Percentiles rank a stretch among this genome's conserved stretches.
Evolutionary conservation across 495 filamentous ascomycete genomes (phyloP).

Genomic region (Hyaloscypha finlandica): DNA sequence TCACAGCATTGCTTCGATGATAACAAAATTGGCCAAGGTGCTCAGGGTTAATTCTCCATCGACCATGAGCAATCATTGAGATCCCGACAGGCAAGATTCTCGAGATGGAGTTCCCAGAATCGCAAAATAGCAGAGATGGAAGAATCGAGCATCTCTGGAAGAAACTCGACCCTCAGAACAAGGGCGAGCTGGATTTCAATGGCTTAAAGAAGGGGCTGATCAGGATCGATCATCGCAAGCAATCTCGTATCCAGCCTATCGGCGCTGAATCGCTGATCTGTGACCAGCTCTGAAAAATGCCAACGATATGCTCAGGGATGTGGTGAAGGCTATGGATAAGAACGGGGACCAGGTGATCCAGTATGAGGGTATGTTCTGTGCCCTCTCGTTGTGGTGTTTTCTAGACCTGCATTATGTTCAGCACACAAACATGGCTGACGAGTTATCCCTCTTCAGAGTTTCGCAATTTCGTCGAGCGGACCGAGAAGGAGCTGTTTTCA

Average conservation of each 20-base stretch:
- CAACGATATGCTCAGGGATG: conserved; percentile 76
- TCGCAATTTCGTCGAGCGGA: conserved; percentile 78
- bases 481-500: conserved; percentile 76
- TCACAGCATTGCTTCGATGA: conserved; percentile 14
- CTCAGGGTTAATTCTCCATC: neutral
- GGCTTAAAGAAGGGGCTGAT: conserved; percentile 81
- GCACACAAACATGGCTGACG: conserved; percentile 3
- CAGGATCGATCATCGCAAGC: conserved; percentile 91
- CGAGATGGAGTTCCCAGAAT: conserved; percentile 55
- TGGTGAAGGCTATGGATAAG: conserved; percentile 79
- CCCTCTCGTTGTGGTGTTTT: neutral
- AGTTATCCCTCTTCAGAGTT: conserved; percentile 64
- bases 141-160: conserved; percentile 80
- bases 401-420: neutral
- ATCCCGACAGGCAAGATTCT: conserved; percentile 21
- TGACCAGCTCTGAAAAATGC: conserved; percentile 87
- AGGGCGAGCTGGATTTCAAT: conserved; percentile 78
- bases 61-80: conserved; percentile 29
- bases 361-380: conserved; percentile 68
- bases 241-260: conserved; percentile 15
- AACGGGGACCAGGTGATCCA: conserved; percentile 87
- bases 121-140: conserved; percentile 70
- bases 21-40: conserved; percentile 10
- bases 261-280: conserved; percentile 11
- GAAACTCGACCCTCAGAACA: conserved; percentile 71